Percentiles rank a stretch among this genome's conserved stretches.
Conservation (phyloP, 1,139 yeast species). For the Sugiyamaella pinicola region DNA sequence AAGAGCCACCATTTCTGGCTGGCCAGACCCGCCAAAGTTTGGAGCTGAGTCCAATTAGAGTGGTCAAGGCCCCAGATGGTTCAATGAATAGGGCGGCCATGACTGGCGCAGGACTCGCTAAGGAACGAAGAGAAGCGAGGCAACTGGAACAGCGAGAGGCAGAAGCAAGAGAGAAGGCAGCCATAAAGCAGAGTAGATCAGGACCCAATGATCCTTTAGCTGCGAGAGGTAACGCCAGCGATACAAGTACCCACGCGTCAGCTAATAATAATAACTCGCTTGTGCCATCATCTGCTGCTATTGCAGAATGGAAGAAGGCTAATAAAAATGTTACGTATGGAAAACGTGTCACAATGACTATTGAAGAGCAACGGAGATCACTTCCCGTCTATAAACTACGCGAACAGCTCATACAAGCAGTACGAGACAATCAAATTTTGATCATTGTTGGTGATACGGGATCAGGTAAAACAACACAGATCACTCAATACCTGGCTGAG, state of each 20-base stretch:
- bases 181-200: constrained; percentile 37
- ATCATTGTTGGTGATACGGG: constrained; percentile 95
- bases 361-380: constrained; percentile 65
- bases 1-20: constrained; percentile 70
- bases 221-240: constrained; percentile 12
- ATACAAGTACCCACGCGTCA: not conserved
- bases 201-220: constrained; percentile 41
- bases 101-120: constrained; percentile 71
- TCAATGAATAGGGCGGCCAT: constrained; percentile 74
- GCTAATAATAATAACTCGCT: not conserved
- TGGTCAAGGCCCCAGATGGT: constrained; percentile 75
- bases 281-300: constrained; percentile 25
- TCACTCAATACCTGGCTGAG: constrained; percentile 80
- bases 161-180: constrained; percentile 45
- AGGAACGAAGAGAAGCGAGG: constrained; percentile 64
- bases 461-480: constrained; percentile 94
- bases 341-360: constrained; percentile 44
- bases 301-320: constrained; percentile 32
- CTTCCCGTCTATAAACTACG: constrained; percentile 76
- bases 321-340: constrained; percentile 29
- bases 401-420: constrained; percentile 56
- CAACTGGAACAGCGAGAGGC: constrained; percentile 51
- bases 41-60: constrained; percentile 56
- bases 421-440: constrained; percentile 71
- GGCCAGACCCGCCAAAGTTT: constrained; percentile 53